phyloP scores from a whole-genome alignment of 1,284 basidiomycete genomes.

The Ustilago bromivora region DNA sequence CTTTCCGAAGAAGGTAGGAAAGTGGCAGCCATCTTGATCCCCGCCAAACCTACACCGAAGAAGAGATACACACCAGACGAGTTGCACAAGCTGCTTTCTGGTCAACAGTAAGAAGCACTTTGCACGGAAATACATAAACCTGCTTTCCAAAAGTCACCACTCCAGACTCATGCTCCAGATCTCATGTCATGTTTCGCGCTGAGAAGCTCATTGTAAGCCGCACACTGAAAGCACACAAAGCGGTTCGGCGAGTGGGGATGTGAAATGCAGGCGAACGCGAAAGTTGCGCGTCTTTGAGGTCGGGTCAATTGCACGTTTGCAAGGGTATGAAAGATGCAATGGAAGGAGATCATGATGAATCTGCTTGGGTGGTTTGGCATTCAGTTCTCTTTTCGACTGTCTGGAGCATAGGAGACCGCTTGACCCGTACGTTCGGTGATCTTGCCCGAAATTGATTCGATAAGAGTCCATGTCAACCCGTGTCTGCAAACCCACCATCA shows the following conservation, averaged over 20 bases:
- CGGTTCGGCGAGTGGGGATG: neutral
- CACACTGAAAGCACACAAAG: neutral
- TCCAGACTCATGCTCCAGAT: no score
- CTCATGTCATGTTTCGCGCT: no score
- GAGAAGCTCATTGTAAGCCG: no score
- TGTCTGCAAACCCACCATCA: conserved; percentile 22
- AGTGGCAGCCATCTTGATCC: conserved; percentile 88
- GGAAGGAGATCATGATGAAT: neutral
- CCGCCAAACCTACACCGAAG: conserved; percentile 65
- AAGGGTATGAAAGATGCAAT: neutral
- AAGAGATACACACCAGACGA: conserved; percentile 28
- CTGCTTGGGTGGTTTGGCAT: neutral
- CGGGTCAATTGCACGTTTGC: neutral
- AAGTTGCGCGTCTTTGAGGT: neutral
- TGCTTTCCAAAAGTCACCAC: no score
- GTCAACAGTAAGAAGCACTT: conserved; percentile 7
- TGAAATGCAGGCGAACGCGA: neutral
- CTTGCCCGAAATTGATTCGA: conserved; percentile 62
- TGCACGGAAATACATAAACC: neutral
- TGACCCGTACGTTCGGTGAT: conserved; percentile 53
- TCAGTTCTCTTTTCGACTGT: conserved; percentile 15
- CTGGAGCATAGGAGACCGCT: conserved; percentile 25
- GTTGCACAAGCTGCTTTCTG: conserved; percentile 25
- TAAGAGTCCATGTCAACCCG: conserved; percentile 68
- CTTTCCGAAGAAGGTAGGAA: conserved; percentile 90